Conservation (phyloP, 2,329 filamentous ascomycete species). For the Simplicillium sp. region DNA sequence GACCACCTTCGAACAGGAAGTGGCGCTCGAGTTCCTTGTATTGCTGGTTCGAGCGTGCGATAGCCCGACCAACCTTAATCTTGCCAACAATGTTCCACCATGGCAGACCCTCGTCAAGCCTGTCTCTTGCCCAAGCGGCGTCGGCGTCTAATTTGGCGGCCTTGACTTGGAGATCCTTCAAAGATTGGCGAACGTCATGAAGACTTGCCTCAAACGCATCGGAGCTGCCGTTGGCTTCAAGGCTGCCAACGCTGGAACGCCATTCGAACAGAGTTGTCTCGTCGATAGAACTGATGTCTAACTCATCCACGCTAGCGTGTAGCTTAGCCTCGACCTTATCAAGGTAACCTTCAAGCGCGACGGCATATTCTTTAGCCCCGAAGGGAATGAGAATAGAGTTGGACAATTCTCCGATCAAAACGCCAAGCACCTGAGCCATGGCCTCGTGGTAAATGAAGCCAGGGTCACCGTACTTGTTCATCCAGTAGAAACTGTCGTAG, state of each 20-base stretch:
- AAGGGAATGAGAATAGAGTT: conserved; percentile 56
- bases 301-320: conserved; percentile 13
- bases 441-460: conserved; percentile 57
- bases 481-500: conserved; percentile 87
- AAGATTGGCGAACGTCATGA: conserved; percentile 24
- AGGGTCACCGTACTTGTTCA: conserved; percentile 69
- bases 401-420: conserved; percentile 51
- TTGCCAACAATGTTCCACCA: conserved; percentile 73
- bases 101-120: conserved; percentile 47
- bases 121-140: conserved; percentile 29
- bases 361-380: conserved; percentile 55
- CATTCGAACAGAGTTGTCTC: conserved; percentile 16
- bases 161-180: conserved; percentile 25
- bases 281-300: conserved; percentile 13
- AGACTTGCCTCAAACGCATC: conserved; percentile 30
- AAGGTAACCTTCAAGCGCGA: conserved; percentile 42
- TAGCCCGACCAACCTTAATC: conserved; percentile 50
- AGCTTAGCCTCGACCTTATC: conserved; percentile 41
- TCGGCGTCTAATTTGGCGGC: conserved; percentile 35
- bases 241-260: conserved; percentile 15
- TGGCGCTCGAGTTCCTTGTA: conserved; percentile 78
- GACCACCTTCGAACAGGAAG: conserved; percentile 65
- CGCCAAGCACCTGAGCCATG: conserved; percentile 55
- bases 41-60: conserved; percentile 62
- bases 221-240: conserved; percentile 22